These are phyloP conservation scores for Prosopis cineraria DNA, from an alignment of 306 rosid genomes.

Conservation along the genomic window DNA sequence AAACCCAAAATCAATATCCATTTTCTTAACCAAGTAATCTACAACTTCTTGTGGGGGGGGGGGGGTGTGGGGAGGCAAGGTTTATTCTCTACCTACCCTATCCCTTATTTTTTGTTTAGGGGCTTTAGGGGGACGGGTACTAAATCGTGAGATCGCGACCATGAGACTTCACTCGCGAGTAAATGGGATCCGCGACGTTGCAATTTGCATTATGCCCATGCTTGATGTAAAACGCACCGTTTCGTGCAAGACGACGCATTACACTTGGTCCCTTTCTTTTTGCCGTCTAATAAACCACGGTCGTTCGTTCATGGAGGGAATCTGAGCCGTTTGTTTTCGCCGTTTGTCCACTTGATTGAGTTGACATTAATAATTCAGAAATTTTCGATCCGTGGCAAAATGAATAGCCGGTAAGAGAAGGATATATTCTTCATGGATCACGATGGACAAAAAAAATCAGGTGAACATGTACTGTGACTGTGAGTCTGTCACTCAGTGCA, in stretches of 20 bases:
- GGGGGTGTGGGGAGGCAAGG: no score
- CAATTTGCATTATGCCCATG: no score
- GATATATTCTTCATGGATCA: background rate
- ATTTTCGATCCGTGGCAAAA: background rate
- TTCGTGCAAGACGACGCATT: background rate
- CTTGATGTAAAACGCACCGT: background rate
- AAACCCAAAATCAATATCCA: no score
- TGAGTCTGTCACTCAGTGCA: no score
- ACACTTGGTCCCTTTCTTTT: background rate
- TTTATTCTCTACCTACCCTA: no score
- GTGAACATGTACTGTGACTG: no score
- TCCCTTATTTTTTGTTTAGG: no score
- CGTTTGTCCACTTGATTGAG: background rate
- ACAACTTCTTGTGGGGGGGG: no score
- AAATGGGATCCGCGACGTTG: background rate
- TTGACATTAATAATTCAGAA: background rate
- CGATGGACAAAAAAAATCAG: background rate
- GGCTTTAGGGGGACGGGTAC: no score
- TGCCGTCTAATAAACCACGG: background rate
- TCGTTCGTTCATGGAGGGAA: background rate
- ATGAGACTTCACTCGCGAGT: no score
- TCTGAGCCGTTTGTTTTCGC: background rate
- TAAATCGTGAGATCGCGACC: no score
- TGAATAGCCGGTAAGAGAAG: background rate
- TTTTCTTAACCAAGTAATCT: no score